phyloP scores from a whole-genome alignment of 1,139 yeast species.

The Yamadazyma pseudoaaseri region DNA sequence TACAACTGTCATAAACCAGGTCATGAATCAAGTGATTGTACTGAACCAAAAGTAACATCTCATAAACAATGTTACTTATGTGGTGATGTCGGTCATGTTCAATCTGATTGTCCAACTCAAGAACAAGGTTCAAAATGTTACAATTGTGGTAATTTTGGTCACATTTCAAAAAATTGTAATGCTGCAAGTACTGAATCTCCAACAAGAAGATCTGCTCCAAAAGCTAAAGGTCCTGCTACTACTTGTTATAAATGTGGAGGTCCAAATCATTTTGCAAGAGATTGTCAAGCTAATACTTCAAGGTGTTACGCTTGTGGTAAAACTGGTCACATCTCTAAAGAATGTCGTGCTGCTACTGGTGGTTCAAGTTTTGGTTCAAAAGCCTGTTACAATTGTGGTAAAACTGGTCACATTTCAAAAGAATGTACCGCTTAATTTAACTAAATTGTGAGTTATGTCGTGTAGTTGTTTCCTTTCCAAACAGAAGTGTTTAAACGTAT shows the following conservation, averaged over 20 bases:
- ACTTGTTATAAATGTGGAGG: conserved; percentile 93
- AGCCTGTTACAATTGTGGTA: conserved; percentile 47
- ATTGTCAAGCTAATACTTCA: conserved; percentile 72
- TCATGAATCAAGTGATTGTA: conserved; percentile 85
- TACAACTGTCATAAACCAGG: conserved; percentile 93
- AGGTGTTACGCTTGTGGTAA: conserved; percentile 94
- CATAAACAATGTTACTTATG: conserved; percentile 91
- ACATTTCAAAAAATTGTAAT: conserved; percentile 73
- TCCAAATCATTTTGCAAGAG: conserved; percentile 90
- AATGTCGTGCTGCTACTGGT: conserved; percentile 56
- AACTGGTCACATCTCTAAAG: conserved; percentile 84
- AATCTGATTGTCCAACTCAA: conserved; percentile 59
- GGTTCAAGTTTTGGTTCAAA: conserved; percentile 42
- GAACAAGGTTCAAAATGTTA: conserved; percentile 52
- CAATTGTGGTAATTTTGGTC: conserved; percentile 75
- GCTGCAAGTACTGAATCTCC: conserved; percentile 25
- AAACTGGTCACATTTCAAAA: conserved; percentile 35
- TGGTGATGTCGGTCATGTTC: conserved; percentile 70
- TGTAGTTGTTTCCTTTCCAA: neutral
- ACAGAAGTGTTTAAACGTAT: neutral
- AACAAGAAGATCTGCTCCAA: conserved; percentile 19
- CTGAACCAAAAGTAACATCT: conserved; percentile 79
- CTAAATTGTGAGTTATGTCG: neutral
- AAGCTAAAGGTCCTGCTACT: conserved; percentile 32
- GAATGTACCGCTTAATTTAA: conserved; percentile 26